A percentile compares a stretch with the other conserved stretches of the same genome.
Evolutionary conservation across 768 basidiomycete genomes (phyloP).

Genomic region (Leucocoprinus sp.): DNA sequence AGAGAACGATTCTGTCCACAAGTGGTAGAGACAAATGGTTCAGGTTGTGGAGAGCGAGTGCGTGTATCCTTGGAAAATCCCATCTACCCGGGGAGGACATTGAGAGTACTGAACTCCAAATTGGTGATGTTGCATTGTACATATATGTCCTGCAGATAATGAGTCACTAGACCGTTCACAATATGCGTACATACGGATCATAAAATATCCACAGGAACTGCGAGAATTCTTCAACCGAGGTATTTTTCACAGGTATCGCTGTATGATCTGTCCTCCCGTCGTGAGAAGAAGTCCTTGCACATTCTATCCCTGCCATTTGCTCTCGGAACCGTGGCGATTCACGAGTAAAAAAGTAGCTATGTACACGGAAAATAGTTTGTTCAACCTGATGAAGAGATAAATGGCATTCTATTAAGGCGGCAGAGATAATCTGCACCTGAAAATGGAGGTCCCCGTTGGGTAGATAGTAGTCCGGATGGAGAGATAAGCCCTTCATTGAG

Average conservation of each 20-base stretch:
- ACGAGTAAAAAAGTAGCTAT: slow-evolving; percentile 44
- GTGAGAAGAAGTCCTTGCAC: slow-evolving; percentile 16
- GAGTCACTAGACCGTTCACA: background rate
- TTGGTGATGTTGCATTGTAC: slow-evolving; percentile 17
- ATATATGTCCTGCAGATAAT: background rate
- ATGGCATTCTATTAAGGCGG: background rate
- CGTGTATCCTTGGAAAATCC: slow-evolving; percentile 44
- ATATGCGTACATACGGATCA: slow-evolving; percentile 37
- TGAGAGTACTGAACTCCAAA: background rate
- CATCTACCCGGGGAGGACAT: slow-evolving; percentile 24
- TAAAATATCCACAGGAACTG: slow-evolving; percentile 59
- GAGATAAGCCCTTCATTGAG: background rate
- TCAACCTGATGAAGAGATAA: slow-evolving; percentile 27
- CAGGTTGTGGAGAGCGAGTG: slow-evolving; percentile 46
- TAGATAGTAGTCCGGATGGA: slow-evolving; percentile 1
- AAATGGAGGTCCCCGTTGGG: slow-evolving; percentile 1
- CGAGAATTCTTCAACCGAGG: slow-evolving; percentile 40
- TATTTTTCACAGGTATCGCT: slow-evolving; percentile 34
- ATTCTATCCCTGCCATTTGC: slow-evolving; percentile 19
- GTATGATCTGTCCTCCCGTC: slow-evolving; percentile 25
- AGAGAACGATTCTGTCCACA: slow-evolving; percentile 47
- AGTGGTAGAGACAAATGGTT: slow-evolving; percentile 32
- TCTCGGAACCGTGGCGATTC: slow-evolving; percentile 40
- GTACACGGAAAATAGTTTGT: slow-evolving; percentile 39
- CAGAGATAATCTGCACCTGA: background rate